Evolutionary conservation across 2,329 filamentous ascomycete species (phyloP), one percentile per base, ranked within the genome.

Genomic region (Fonsecaea nubica): DNA sequence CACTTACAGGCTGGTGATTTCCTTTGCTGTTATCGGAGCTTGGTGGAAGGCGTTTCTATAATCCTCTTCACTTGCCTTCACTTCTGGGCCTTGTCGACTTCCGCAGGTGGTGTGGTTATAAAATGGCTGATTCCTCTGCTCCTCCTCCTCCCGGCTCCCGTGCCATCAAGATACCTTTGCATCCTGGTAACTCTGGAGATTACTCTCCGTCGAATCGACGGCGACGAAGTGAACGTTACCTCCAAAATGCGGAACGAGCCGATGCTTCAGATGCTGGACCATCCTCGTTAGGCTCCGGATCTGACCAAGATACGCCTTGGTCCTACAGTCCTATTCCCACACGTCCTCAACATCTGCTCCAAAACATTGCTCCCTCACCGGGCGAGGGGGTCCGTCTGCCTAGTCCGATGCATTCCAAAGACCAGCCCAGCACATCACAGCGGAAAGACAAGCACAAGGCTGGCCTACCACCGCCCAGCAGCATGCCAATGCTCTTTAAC

Each of bases 141-240:
- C 38, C 64, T 61, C 65, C 62, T 50, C 50, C 63, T 21, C 68
- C 70, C 8, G 69, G 68, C 52, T 68, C 67, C 33, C 69, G 71
- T 48, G 72, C 72, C 35, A 72, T 74, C 66, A 73, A 72, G 67
- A 73, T 74, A n/a, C 72, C 72, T 18, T 35, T 69, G 7, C 67
- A 68, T 40, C 18, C 42, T n/a, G 62, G 62, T 30, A 68, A 21
- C 32, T 48, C 48, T 36, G 18, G 62, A 55, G 63, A 62, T 33
- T 68, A 65, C 56, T 42, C 63, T 10, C n/a, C 63, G 4, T 48
- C 68, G 10, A 57, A 36, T 33, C 63, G 67, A 30, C 71, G 65
- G 35, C 69, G 68, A 33, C 63, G 69, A n/a, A 70, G 69, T 45
- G 56, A 61, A 58, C 65, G 66, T 45, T 68, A 68, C 42, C 40